Base-by-base conservation (phyloP, 116 monocot genomes). In the Posidonia oceanica region DNA sequence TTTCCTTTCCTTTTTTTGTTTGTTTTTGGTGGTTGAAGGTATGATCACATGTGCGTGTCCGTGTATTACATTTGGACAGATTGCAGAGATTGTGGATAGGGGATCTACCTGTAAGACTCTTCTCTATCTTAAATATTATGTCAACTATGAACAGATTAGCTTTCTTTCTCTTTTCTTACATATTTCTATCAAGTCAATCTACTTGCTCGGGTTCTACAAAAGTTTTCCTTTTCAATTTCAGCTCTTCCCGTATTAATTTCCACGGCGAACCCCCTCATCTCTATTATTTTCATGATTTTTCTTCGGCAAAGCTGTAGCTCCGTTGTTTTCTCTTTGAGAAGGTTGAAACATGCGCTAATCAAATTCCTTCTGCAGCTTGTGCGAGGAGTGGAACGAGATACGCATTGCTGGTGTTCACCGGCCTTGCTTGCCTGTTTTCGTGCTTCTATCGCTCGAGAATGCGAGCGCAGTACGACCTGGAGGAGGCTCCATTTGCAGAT, bases 11-110 rank as follows among this genome's bases (percentile, higher is more conserved):
- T 60, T 7, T 61, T 21, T 54, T 37, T 17, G 3, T 66, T 22
- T 39, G 1, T 62, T 54, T 11, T 72, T 59, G 40, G n/a, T 57
- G 39, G n/a, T 7, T 86, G 62, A 77, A 84, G 82, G 84, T 77
- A n/a, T 81, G 51, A 80, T 87, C 54, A 87, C 87, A 37, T 67
- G 79, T 20, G 36, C 36, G 38, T 87, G 87, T 64, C 87, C 87
- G 5, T 87, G 87, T 76, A 82, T 87, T 13, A 84, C 87, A 22
- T 87, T 87, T 40, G 82, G 79, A 16, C 84, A 87, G 75, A 72
- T 84, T 37, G 81, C 84, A 18, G 81, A 87, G 69, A 84, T 87
- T 17, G 38, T 79, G 4, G 81, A 87, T 52, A 42, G 16, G 5
- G 87, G 87, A 3, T 22, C 71, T 0, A 16, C 74, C 13, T 61